Base-by-base conservation (phyloP, 805 yeast genomes). In the Wickerhamiella domercqiae region DNA sequence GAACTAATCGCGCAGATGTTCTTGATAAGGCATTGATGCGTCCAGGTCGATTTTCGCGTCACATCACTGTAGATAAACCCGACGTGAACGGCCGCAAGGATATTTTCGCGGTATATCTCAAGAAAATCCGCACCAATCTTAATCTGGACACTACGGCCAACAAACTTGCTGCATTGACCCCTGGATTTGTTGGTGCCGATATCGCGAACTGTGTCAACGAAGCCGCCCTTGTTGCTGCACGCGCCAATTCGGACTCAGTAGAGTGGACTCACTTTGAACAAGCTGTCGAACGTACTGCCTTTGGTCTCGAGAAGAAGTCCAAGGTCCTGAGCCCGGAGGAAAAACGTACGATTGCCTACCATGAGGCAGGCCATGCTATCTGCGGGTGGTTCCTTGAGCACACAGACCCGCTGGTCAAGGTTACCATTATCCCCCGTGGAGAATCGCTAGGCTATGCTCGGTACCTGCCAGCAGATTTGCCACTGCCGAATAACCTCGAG, bases 101-200 rank as follows among this genome's bases (percentile, higher is more conserved):
- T 32, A 87, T 90, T 43, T 93, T 81, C 60, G 70, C 68, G 49
- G 96, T 93, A 31, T 93, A 93, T 57, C 66, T 93, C 56, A 61
- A 63, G 34, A 79, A 79, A 45, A 65, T 93, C 51, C 77, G 71
- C 40, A 63, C 86, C 42, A 64, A 61, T 15, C 61, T 65, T 26
- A 64, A 66, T 26, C 63, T 71, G 37, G 71, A 66, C 39, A 64
- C 61, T 19, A 68, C 90, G 48, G 73, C 86, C 18, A 95, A 94
- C 30, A 73, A 86, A 51, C 67, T 90, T 43, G 90, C 96, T 5
- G 96, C 97, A 0, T 66, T 93, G 53, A 90, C 99, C 0, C 97
- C 98, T 1, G 98, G 98, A 0, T 90, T 90, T 54, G 78, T 94
- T 1, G 99, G 99, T 54, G 99, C 99, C 14, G 98, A 90, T 55